Evolutionary conservation across 2,329 filamentous ascomycete genomes (phyloP), one percentile per base, ranked within the genome.

Genomic region (Colletotrichum cereale): DNA sequence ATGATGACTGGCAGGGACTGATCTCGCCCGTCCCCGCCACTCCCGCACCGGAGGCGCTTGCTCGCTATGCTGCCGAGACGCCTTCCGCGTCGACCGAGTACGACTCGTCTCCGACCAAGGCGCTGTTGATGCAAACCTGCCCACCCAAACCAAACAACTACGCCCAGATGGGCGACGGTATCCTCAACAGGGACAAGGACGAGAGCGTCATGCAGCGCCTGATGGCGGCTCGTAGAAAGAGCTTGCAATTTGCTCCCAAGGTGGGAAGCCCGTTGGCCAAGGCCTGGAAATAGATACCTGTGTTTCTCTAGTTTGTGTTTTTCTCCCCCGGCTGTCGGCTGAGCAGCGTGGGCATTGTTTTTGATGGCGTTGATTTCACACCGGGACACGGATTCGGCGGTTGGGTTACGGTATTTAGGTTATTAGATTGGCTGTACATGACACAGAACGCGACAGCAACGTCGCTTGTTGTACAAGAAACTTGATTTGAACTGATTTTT

Each of bases 161-260:
- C 71, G 73, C 78, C 40, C 80, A 85, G 64, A 77, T 86, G 61
- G 85, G 84, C 16, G 77, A 80, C 6, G 84, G 84, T 0, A 79
- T 88, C 5, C 77, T 90, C 66, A 81, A 80, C 67, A 81, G 80
- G 61, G 83, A 87, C 62, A 88, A 88, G 80, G 87, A 91, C 76
- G 84, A 88, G 76, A 84, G 83, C 26, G 84, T 92, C 66, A 82
- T 90, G 73, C 86, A 89, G 80, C 86, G 90, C 58, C 82, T 95
- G 72, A 89, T 93, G 86, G 90, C 91, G 14, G 92, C 92, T 0
- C 86, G 92, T 72, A 86, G 93, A 72, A 94, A 93, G 87, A 96
- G 92, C 77, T 79, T 94, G 80, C 92, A 93, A 77, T 94, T 91
- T 83, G 92, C 92, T 40, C 93, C 93, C 38, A 92, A 92, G 81